Base-by-base conservation (phyloP, 805 yeast species). In the Candida taoyuanica region DNA sequence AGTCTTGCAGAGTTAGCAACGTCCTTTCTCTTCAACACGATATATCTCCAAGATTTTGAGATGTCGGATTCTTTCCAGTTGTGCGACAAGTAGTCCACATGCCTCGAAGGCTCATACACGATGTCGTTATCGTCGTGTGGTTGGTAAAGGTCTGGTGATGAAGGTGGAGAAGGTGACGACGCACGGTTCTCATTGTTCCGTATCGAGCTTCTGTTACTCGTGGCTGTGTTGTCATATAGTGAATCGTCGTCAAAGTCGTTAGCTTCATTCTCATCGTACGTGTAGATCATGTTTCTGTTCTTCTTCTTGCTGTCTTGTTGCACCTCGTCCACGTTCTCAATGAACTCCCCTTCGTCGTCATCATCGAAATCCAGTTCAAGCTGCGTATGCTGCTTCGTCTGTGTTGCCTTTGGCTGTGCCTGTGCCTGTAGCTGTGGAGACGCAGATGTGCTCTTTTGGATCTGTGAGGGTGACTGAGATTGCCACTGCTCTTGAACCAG, bases 51-150 rank as follows among this genome's bases (percentile, higher is more conserved):
- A 21, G 96, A 86, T 46, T 85, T 85, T 11, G 95, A 85, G 21
- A 93, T 85, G 58, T 93, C 98, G 5, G 78, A 66, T 48, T 89
- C 98, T 51, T 87, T 86, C 99, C 99, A 93, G 59, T 93, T 73
- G 59, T 93, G 96, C 5, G 96, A 85, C 36, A 93, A 70, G 62
- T 93, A 93, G 65, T 93, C 99, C 7, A 93, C 98, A 56, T 89
- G 97, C 38, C 81, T 74, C 35, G 84, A 75, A 5, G 98, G 96
- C 53, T 84, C 93, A 49, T 77, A 75, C 36, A 74, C 74, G 26
- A 89, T 68, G 54, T 83, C 94, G 23, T 78, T 76, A 62, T 89
- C 97, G 62, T 89, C 97, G 51, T 82, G 93, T n/a, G 55, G 55
- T 15, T 42, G 53, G 28, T 46, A 49, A 6, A 37, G 24, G 31